phyloP scores from a whole-genome alignment of 768 basidiomycete genomes.

The Xerocomus potaroensis region DNA sequence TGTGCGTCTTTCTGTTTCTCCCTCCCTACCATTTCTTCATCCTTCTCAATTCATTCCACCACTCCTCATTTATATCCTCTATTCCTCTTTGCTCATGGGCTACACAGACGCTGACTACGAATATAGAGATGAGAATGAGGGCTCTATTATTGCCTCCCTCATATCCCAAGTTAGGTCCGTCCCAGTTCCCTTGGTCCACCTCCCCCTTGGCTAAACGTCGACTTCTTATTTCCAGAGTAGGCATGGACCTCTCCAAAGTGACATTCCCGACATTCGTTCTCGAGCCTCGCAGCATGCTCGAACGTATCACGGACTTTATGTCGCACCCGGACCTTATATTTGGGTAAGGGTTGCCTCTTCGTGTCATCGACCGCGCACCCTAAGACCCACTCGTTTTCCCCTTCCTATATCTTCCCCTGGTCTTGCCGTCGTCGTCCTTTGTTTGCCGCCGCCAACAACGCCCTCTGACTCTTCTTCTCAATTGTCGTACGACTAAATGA shows the following conservation, averaged over 20 bases:
- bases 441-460: not conserved
- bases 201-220: conserved; percentile 8
- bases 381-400: conserved; percentile 15
- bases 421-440: not conserved
- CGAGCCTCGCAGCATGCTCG: conserved; percentile 95
- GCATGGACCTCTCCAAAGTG: conserved; percentile 95
- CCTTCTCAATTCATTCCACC: conserved; percentile 22
- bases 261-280: conserved; percentile 94
- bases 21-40: conserved; percentile 17
- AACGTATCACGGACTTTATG: conserved; percentile 99
- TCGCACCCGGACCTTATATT: conserved; percentile 97
- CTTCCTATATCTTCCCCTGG: not conserved
- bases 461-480: not conserved
- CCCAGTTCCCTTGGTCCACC: not conserved
- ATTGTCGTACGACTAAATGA: conserved; percentile 7
- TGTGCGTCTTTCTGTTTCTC: conserved; percentile 62
- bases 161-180: conserved; percentile 84
- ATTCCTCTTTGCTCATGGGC: conserved; percentile 22
- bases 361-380: conserved; percentile 16
- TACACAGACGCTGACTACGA: conserved; percentile 33
- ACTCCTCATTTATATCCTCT: not conserved
- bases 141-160: conserved; percentile 80
- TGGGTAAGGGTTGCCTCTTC: conserved; percentile 54
- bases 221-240: conserved; percentile 52
- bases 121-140: conserved; percentile 85